phyloP scores from a whole-genome alignment of 805 yeast species.

The Pichia exigua region DNA sequence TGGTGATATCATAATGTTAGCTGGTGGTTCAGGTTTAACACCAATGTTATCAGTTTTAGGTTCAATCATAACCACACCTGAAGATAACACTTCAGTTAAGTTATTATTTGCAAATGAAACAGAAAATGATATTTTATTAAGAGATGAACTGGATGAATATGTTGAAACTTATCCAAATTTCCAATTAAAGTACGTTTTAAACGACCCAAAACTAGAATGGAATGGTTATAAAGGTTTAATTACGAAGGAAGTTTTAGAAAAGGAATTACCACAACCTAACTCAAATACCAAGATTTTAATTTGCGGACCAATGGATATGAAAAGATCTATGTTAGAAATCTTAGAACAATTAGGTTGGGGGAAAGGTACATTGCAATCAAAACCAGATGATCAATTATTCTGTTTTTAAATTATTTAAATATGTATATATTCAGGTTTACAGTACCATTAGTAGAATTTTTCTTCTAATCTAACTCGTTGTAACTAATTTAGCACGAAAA shows the following conservation, averaged over 20 bases:
- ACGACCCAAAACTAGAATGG: slow-evolving; percentile 46
- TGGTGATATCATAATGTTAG: slow-evolving; percentile 61
- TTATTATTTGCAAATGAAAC: slow-evolving; percentile 69
- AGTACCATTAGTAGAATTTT: not conserved
- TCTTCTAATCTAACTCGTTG: too few relatives aligned
- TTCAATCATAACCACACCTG: slow-evolving; percentile 60
- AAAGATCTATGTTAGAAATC: slow-evolving; percentile 39
- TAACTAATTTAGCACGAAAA: too few relatives aligned
- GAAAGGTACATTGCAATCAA: slow-evolving; percentile 24
- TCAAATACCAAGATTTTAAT: slow-evolving; percentile 50
- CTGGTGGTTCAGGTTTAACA: slow-evolving; percentile 87
- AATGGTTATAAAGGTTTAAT: slow-evolving; percentile 46
- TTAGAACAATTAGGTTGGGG: slow-evolving; percentile 60
- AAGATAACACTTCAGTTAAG: slow-evolving; percentile 52
- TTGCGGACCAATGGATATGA: slow-evolving; percentile 74
- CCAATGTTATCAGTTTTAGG: slow-evolving; percentile 80
- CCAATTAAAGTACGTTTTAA: slow-evolving; percentile 50
- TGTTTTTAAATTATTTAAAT: slow-evolving; percentile 21
- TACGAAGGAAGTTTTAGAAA: slow-evolving; percentile 47
- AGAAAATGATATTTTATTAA: slow-evolving; percentile 66
- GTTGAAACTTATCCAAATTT: slow-evolving; percentile 56
- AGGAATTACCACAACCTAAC: slow-evolving; percentile 44
- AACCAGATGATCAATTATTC: slow-evolving; percentile 31
- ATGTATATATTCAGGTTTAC: not conserved
- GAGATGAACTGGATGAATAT: slow-evolving; percentile 65